Conservation (phyloP, 1,284 basidiomycete genomes). For the Sporisorium scitamineum region DNA sequence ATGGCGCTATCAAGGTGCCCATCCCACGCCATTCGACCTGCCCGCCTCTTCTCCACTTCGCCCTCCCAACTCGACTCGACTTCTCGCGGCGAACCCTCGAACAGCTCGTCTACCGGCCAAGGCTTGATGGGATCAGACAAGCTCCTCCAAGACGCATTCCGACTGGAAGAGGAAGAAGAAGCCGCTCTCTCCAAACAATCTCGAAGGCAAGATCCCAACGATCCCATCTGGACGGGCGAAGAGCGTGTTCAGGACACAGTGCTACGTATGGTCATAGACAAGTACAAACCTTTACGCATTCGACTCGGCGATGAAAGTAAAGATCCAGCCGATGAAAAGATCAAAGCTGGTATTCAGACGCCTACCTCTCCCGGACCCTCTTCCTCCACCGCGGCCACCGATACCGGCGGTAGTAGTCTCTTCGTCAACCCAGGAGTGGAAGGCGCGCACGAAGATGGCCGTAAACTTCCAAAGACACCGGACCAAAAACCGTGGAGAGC, state of each 20-base stretch:
- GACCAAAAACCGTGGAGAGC: constrained; percentile 61
- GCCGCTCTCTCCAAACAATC: neutral
- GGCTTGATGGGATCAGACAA: constrained; percentile 32
- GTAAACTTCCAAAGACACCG: constrained; percentile 56
- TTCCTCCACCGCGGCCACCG: neutral
- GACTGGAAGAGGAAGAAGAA: constrained; percentile 27
- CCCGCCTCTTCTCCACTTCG: neutral
- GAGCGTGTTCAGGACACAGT: constrained; percentile 61
- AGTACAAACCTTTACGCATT: constrained; percentile 61
- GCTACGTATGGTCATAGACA: constrained; percentile 66
- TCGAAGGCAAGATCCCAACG: constrained; percentile 27
- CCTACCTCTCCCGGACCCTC: constrained; percentile 9
- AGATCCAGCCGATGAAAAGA: constrained; percentile 50
- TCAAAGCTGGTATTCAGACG: constrained; percentile 36
- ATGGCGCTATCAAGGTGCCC: too few species aligned
- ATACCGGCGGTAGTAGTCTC: neutral
- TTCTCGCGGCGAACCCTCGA: neutral
- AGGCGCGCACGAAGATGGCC: constrained; percentile 36
- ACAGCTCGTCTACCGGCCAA: neutral
- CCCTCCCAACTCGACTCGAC: neutral
- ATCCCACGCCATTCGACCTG: too few species aligned
- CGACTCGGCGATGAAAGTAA: neutral
- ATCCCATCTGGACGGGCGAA: constrained; percentile 61
- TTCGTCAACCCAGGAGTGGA: neutral
- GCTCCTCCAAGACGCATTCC: constrained; percentile 26